Percentiles rank a stretch among this genome's conserved stretches.
Conservation (phyloP, 2,329 filamentous ascomycete genomes). For the Aspergillus costaricaensis region DNA sequence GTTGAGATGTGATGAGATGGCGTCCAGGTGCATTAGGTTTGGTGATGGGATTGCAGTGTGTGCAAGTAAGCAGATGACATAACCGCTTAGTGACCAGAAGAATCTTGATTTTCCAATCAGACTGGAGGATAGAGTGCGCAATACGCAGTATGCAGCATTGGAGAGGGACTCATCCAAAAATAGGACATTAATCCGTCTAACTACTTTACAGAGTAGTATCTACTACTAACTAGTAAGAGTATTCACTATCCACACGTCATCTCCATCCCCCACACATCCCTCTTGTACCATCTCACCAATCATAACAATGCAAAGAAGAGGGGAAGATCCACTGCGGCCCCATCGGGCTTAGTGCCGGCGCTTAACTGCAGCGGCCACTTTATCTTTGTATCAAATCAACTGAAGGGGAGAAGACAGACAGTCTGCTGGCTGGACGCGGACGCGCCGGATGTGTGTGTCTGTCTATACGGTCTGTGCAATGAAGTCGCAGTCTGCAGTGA, state of each 20-base stretch:
- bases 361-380: constrained; percentile 18
- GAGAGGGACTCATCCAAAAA: not conserved
- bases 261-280: constrained; percentile 14
- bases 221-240: too few relatives aligned
- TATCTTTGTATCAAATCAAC: too few relatives aligned
- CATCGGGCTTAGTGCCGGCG: constrained; percentile 21
- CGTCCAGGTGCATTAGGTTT: constrained; percentile 16
- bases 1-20: constrained; percentile 17
- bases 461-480: too few relatives aligned
- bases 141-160: too few relatives aligned
- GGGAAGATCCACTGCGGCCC: constrained; percentile 4
- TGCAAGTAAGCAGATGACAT: not conserved
- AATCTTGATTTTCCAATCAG: too few relatives aligned
- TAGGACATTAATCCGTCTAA: not conserved
- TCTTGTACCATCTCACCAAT: not conserved
- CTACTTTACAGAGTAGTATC: too few relatives aligned
- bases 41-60: not conserved
- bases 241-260: not conserved
- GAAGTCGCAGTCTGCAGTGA: too few relatives aligned
- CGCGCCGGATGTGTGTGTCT: not conserved
- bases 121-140: too few relatives aligned
- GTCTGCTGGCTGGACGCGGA: not conserved
- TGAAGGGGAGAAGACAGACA: not conserved
- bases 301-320: not conserved
- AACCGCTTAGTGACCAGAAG: not conserved